phyloP scores from a whole-genome alignment of 441 rosid genomes.

The Gossypium trilobum region DNA sequence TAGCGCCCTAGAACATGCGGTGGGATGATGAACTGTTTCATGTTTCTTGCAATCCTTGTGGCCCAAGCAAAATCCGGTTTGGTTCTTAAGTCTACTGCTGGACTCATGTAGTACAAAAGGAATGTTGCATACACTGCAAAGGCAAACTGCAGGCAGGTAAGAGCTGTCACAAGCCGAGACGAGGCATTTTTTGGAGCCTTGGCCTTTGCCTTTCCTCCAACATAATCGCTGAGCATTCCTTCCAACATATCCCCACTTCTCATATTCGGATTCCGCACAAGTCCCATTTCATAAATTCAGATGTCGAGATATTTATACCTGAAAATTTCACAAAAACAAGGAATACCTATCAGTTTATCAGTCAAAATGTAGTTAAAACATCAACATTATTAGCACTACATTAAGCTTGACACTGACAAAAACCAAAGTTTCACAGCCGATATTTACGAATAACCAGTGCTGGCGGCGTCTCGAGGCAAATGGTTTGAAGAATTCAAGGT shows the following conservation, averaged over 20 bases:
- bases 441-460: not conserved
- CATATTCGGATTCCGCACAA: conserved; percentile 39
- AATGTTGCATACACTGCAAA: conserved; percentile 86
- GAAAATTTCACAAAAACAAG: not conserved
- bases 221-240: conserved; percentile 62
- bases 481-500: conserved; percentile 4
- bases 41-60: conserved; percentile 54
- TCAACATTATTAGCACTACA: not conserved
- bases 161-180: conserved; percentile 51
- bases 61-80: conserved; percentile 88
- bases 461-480: not conserved
- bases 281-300: conserved; percentile 40
- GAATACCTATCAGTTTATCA: not conserved
- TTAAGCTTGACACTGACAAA: conserved; percentile 14
- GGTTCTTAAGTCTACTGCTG: conserved; percentile 58
- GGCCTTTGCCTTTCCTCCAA: conserved; percentile 38
- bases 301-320: conserved; percentile 5
- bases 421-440: not conserved
- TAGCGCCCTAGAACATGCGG: conserved; percentile 50
- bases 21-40: conserved; percentile 65
- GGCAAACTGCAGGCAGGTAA: conserved; percentile 70
- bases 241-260: conserved; percentile 67
- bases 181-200: conserved; percentile 33
- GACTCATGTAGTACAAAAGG: conserved; percentile 83
- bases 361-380: not conserved